Evolutionary conservation across 1,284 basidiomycete genomes (phyloP).

Genomic region (Wolfiporia cocos): DNA sequence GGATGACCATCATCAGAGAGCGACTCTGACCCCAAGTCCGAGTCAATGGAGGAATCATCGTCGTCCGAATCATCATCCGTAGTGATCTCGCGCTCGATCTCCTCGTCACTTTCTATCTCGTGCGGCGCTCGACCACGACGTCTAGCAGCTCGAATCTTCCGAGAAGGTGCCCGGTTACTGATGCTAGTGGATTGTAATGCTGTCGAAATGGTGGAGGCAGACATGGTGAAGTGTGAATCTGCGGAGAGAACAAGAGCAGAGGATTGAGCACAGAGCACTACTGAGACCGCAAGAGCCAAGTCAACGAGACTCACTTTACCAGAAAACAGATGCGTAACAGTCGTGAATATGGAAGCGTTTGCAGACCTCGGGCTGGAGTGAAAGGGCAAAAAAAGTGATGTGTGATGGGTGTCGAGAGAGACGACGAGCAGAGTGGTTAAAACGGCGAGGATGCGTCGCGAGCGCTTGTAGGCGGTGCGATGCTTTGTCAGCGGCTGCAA

Average conservation of each 20-base stretch:
- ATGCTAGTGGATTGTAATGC: conserved; percentile 10
- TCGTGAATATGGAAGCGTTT: background rate
- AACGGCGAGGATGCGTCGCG: too few species aligned
- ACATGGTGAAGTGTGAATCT: conserved; percentile 10
- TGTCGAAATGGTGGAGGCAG: conserved; percentile 12
- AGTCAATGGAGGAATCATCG: conserved; percentile 49
- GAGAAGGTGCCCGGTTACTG: conserved; percentile 13
- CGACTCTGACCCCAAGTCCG: conserved; percentile 62
- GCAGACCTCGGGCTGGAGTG: too few species aligned
- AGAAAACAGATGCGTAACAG: background rate
- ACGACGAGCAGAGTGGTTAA: background rate
- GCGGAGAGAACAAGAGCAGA: background rate
- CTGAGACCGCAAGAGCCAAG: background rate
- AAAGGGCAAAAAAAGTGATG: background rate
- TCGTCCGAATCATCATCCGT: conserved; percentile 62
- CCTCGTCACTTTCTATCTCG: conserved; percentile 64
- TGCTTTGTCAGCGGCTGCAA: too few species aligned
- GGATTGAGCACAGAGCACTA: background rate
- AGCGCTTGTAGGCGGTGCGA: too few species aligned
- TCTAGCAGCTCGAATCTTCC: conserved; percentile 33
- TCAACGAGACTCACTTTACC: background rate
- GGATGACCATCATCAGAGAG: conserved; percentile 52
- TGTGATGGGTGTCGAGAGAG: background rate
- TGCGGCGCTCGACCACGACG: conserved; percentile 51
- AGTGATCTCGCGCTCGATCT: conserved; percentile 60